phyloP scores from a whole-genome alignment of 2,329 filamentous ascomycete species.

The Trichophyton mentagrophytes region DNA sequence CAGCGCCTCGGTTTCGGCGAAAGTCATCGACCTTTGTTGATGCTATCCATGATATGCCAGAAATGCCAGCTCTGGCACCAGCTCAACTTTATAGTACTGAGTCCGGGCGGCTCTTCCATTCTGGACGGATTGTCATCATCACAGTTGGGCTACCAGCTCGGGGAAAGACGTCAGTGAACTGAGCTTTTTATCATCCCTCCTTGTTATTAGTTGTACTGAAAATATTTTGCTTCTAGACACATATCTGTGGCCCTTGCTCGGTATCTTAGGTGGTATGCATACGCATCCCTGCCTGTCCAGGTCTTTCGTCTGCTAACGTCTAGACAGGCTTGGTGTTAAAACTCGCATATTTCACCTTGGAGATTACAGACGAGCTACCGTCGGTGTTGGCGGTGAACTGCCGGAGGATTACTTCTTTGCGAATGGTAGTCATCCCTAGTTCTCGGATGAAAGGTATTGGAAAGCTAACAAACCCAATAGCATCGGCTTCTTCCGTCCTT shows the following conservation, averaged over 20 bases:
- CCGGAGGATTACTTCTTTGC: slow-evolving; percentile 98
- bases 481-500: slow-evolving; percentile 82
- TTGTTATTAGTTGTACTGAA: background rate
- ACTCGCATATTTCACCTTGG: slow-evolving; percentile 95
- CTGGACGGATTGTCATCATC: slow-evolving; percentile 90
- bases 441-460: background rate
- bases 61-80: slow-evolving; percentile 73
- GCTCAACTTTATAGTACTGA: slow-evolving; percentile 97
- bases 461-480: slow-evolving; percentile 16
- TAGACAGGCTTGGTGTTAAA: slow-evolving; percentile 75
- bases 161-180: slow-evolving; percentile 67
- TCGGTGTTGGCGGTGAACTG: slow-evolving; percentile 69
- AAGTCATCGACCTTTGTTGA: slow-evolving; percentile 95
- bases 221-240: slow-evolving; percentile 43
- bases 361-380: slow-evolving; percentile 85
- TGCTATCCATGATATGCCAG: slow-evolving; percentile 84
- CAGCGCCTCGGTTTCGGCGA: slow-evolving; percentile 76
- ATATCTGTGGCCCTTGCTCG: slow-evolving; percentile 90
- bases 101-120: slow-evolving; percentile 92
- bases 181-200: background rate
- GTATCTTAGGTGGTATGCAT: slow-evolving; percentile 69
- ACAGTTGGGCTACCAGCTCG: slow-evolving; percentile 90
- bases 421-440: slow-evolving; percentile 42
- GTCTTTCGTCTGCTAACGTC: slow-evolving; percentile 12
- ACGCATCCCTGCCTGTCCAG: background rate